Evolutionary conservation across 1,284 basidiomycete species (phyloP), one percentile per base, ranked within the genome.

Genomic region (Ceratorhiza oryzae-sativae): DNA sequence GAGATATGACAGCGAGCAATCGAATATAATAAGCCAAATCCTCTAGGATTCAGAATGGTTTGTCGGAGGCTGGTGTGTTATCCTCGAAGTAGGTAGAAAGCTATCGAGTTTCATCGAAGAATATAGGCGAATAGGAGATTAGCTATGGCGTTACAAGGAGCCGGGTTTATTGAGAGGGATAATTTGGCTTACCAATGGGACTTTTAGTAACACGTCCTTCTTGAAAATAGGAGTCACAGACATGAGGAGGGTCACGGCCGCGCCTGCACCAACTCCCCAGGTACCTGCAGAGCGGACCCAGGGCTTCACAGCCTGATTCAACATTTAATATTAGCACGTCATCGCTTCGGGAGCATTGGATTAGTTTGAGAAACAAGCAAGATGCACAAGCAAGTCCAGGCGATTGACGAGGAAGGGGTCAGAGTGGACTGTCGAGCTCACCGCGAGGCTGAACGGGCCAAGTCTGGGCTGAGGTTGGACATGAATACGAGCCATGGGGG

Each of bases 51-150:
- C 84, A 93, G 83, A 93, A 92, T 1, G 92, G 90, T 79, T 91
- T 92, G 83, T 93, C 91, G 58, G 85, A 90, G 56, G 87, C 87
- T 18, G 90, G 92, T 0, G 84, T 90, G 76, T 86, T 90, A 81
- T 93, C 92, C 78, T 88, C 85, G 78, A 85, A 93, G 81, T 91
- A 91, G 71, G 76, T 80, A 30, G 87, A 86, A 76, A 93, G 73
- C 91, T 93, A 67, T 42, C 36, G n/a, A 27, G 10, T 30, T 20
- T 18, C 20, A 41, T 45, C 20, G 8, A 56, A 3, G 10, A 59
- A 30, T 39, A 45, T 8, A 45, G 42, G 15, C 15, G 42, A 18
- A 45, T 4, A 3, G 18, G 18, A 45, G 15, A 45, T 18, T 10
- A 9, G 58, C 46, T 61, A 39, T n/a, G 41, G 46, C 48, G n/a